Conservation (phyloP, 2,329 filamentous ascomycete genomes). For the Sphaerulina populicola region DNA sequence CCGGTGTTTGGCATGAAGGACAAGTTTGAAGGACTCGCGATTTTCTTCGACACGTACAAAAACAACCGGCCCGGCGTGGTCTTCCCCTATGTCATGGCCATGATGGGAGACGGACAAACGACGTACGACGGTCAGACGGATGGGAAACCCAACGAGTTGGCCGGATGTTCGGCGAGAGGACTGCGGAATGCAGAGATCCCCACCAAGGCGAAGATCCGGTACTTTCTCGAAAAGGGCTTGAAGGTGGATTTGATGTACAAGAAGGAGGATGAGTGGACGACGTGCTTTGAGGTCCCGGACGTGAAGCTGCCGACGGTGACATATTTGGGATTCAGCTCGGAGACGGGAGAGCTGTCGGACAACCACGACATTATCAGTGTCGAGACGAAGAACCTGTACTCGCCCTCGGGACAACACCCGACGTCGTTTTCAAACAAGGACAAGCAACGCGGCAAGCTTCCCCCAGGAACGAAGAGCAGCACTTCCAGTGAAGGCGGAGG, state of each 20-base stretch:
- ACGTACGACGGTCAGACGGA: conserved; percentile 88
- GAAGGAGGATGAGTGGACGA: conserved; percentile 74
- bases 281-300: conserved; percentile 67
- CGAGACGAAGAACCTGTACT: conserved; percentile 80
- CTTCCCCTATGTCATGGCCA: conserved; percentile 97
- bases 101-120: conserved; percentile 87
- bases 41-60: conserved; percentile 99
- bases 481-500: conserved; percentile 40
- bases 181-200: conserved; percentile 69
- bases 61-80: conserved; percentile 93
- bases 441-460: conserved; percentile 19
- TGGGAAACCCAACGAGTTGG: conserved; percentile 85
- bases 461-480: conserved; percentile 39
- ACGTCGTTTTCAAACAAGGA: conserved; percentile 31
- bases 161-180: conserved; percentile 87
- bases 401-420: conserved; percentile 39
- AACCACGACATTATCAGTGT: conserved; percentile 95
- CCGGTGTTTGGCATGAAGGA: conserved; percentile 83
- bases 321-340: conserved; percentile 62
- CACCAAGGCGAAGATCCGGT: conserved; percentile 81
- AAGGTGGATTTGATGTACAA: conserved; percentile 93
- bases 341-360: conserved; percentile 93
- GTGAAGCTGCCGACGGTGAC: conserved; percentile 67
- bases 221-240: conserved; percentile 92
- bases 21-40: conserved; percentile 83